Percentiles rank a stretch among this genome's conserved stretches.
These are phyloP conservation scores for Sugiyamaella neomexicana DNA, from an alignment of 1,139 yeast species.

Conservation along the genomic window DNA sequence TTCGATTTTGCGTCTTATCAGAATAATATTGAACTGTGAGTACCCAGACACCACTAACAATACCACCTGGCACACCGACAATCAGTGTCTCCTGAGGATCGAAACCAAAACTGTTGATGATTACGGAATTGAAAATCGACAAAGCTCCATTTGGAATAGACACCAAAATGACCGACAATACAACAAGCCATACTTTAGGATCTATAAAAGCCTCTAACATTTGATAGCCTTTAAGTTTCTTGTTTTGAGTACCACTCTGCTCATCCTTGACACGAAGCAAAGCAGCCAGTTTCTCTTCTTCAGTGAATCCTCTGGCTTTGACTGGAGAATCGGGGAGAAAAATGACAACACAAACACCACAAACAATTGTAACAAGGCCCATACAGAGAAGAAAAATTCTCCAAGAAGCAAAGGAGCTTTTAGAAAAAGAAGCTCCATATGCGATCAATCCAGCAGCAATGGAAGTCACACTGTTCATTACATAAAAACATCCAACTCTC, in stretches of 20 bases:
- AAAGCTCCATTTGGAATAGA: constrained; percentile 30
- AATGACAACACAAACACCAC: constrained; percentile 3
- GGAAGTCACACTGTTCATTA: constrained; percentile 36
- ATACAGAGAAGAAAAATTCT: constrained; percentile 9
- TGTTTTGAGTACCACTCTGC: constrained; percentile 15
- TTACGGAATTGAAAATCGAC: constrained; percentile 19
- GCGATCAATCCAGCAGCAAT: constrained; percentile 41
- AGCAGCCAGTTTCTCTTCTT: constrained; percentile 11
- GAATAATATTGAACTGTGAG: constrained; percentile 15
- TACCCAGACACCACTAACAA: constrained; percentile 17
- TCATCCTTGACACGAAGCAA: constrained; percentile 11
- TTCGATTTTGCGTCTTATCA: constrained; percentile 8
- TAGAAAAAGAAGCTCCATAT: constrained; percentile 42
- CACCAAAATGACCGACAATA: constrained; percentile 24
- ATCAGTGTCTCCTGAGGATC: constrained; percentile 17
- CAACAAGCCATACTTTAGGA: constrained; percentile 42
- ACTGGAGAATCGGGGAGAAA: constrained; percentile 13
- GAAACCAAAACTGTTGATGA: constrained; percentile 23
- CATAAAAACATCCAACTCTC: constrained; percentile 24
- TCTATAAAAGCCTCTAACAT: constrained; percentile 13
- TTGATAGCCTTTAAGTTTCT: constrained; percentile 13
- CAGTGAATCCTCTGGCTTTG: constrained; percentile 9
- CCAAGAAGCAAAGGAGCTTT: constrained; percentile 23
- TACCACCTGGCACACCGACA: constrained; percentile 21
- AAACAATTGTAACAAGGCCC: constrained; percentile 15